phyloP scores from a whole-genome alignment of 371 early-diverging fungal genomes.

The Mortierella sp. region DNA sequence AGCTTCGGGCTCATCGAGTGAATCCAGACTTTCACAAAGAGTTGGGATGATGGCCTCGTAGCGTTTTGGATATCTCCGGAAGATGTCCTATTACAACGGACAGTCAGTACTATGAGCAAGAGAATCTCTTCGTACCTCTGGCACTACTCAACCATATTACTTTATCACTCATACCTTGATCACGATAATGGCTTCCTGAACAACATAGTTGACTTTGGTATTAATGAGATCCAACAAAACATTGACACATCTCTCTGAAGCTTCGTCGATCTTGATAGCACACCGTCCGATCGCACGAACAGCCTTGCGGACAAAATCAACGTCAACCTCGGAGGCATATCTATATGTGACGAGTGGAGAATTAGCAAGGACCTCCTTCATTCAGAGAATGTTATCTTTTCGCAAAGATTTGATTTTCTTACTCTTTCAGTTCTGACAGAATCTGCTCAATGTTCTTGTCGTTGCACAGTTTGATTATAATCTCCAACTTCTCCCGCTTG shows the following conservation, averaged over 20 bases:
- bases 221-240: conserved; percentile 91
- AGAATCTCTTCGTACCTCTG: too few relatives aligned
- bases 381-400: too few relatives aligned
- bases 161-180: conserved; percentile 64
- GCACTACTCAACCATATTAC: too few relatives aligned
- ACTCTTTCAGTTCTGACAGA: conserved; percentile 93
- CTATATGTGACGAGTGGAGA: conserved; percentile 55
- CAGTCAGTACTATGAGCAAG: too few relatives aligned
- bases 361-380: too few relatives aligned
- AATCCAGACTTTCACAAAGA: conserved; percentile 91
- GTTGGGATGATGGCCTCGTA: conserved; percentile 90
- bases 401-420: too few relatives aligned
- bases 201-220: conserved; percentile 90
- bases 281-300: conserved; percentile 93
- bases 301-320: conserved; percentile 94
- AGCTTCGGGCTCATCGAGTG: conserved; percentile 93
- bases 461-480: conserved; percentile 89
- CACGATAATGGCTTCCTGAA: conserved; percentile 93
- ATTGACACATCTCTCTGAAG: conserved; percentile 90
- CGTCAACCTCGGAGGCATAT: conserved; percentile 95
- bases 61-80: conserved; percentile 91
- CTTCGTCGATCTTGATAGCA: conserved; percentile 91
- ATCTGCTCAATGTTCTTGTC: conserved; percentile 91
- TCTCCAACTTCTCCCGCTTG: conserved; percentile 96
- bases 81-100: conserved; percentile 77